Evolutionary conservation across 345 rosid species (phyloP), one percentile per base, ranked within the genome.

Genomic region (Populus simonii): DNA sequence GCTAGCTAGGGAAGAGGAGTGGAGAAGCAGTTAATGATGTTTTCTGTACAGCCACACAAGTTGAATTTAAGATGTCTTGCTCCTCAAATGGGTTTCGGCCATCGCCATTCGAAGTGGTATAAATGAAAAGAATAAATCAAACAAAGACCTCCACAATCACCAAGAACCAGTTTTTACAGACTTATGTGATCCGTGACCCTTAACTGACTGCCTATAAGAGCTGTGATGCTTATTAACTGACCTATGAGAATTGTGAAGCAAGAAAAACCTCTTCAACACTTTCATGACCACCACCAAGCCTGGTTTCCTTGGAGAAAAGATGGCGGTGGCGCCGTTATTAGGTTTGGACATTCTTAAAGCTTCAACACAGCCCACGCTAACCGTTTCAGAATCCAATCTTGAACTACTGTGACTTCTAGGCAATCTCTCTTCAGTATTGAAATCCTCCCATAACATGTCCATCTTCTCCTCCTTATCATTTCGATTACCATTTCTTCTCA

Each of bases 401-500:
- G 80, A 77, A 20, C 79, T 27, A 69, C 82, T 85, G 8, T 65
- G 61, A 27, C 83, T 82, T 80, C 84, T 77, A 0, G 71, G 73
- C 20, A 87, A 57, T 20, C 20, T 17, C 7, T 91, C 96, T 72
- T 90, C 90, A 68, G 51, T 70, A 7, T 92, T 92, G 75, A 94
- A 91, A 82, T 92, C 91, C 75, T 94, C 98, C 98, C 98, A 94
- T 70, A 94, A 69, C 85, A 88, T 73, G 82, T 94, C 98, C 97
- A 92, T 91, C 82, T 83, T 90, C 66, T 94, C 92, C 68, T 83
- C 91, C 68, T 74, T 59, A 22, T 76, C 81, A 0, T 83, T 4
- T 45, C 63, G 2, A 12, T 47, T 36, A 2, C 20, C 17, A 2
- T 33, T 39, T 61, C 69, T 45, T 63, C 20, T 71, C 27, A 27